Conservation (phyloP, 768 basidiomycete species). For the Phaeotremella fagi region DNA sequence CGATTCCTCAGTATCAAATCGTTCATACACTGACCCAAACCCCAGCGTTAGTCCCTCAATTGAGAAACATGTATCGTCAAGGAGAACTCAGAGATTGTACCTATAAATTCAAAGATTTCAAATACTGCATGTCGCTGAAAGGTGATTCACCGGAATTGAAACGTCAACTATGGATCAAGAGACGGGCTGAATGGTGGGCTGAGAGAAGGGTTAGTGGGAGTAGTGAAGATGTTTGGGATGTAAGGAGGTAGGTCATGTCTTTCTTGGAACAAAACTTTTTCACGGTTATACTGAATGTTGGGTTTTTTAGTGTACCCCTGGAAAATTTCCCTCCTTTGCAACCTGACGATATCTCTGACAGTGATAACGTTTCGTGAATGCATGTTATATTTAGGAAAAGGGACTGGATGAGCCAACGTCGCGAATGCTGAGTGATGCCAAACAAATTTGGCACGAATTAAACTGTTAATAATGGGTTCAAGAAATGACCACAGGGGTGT, state of each 20-base stretch:
- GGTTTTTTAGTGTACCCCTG: not conserved
- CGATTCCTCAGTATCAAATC: not conserved
- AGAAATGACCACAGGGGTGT: no score
- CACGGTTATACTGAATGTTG: no score
- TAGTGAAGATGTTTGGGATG: constrained; percentile 93
- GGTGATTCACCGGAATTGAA: constrained; percentile 69
- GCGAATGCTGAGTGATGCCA: no score
- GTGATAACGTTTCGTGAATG: no score
- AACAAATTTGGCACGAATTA: no score
- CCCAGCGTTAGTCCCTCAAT: constrained; percentile 70
- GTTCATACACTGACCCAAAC: not conserved
- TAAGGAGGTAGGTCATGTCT: constrained; percentile 62
- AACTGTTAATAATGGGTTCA: no score
- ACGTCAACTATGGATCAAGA: constrained; percentile 75
- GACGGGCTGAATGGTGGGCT: constrained; percentile 95
- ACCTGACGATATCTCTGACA: not conserved
- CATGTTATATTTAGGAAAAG: no score
- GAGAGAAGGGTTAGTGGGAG: constrained; percentile 65
- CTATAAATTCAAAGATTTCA: constrained; percentile 82
- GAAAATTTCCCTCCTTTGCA: not conserved
- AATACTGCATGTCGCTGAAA: constrained; percentile 85
- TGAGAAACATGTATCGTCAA: constrained; percentile 79
- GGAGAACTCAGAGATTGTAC: constrained; percentile 69
- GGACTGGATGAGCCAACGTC: no score
- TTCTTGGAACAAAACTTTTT: no score